Base-by-base conservation (phyloP, 208 protist genomes). In the Leishmania lainsoni region DNA sequence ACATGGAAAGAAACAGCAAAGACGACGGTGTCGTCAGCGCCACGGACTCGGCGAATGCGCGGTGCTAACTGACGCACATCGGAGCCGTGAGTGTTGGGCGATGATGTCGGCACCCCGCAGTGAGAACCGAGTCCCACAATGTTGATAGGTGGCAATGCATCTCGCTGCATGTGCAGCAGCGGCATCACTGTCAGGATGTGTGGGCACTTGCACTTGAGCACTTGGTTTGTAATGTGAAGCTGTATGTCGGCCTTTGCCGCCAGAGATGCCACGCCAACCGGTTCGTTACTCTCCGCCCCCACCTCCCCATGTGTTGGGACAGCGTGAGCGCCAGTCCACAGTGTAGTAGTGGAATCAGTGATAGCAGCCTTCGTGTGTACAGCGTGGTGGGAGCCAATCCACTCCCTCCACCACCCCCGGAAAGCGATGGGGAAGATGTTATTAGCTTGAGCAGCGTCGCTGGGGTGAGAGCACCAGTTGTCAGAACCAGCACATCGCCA, bases 191-290 rank as follows among this genome's bases (percentile, higher is more conserved):
- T 89, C 72, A 98, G 81, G 5, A 91, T 96, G 86, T 96, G 94
- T 22, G 94, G 94, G 76, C 94, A 98, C 87, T 98, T 98, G 86
- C 94, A 98, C 83, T 95, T 94, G 48, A 98, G 86, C 16, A 95
- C 93, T 35, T 74, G 80, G 81, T 92, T 95, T 3, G 88, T 89
- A 69, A 98, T 88, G 76, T 86, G 89, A 14, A 98, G 89, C 78
- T 98, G 92, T 81, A 97, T 89, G 68, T 94, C 91, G 2, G 85
- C 22, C 54, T 26, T 51, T 14, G 71, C 51, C 2, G 48, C 22
- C 8, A 12, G 22, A 17, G n/a, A 4, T 3, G 35, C 10, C 42
- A 5, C 68, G 20, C 39, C 45, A 16, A 65, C 66, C 0, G 3
- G 6, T 0, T 35, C 32, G 5, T 29, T n/a, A 6, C 26, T 29